phyloP scores from a whole-genome alignment of 1,284 basidiomycete genomes.

The Ganoderma sp. region DNA sequence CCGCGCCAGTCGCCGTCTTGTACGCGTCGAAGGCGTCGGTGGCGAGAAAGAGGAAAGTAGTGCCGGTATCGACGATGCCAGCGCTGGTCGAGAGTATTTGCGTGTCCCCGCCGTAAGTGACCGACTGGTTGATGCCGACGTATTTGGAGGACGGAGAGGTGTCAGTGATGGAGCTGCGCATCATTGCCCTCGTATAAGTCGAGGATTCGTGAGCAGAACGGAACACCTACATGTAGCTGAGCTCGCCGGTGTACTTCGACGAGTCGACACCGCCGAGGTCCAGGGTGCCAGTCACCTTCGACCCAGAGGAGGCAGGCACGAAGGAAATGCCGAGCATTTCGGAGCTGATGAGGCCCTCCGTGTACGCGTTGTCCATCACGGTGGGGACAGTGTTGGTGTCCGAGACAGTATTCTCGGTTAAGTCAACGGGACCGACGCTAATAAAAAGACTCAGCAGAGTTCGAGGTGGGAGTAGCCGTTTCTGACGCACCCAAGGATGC shows the following conservation, averaged over 20 bases:
- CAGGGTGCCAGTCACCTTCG: conserved; percentile 33
- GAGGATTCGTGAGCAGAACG: background rate
- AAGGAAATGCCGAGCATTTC: conserved; percentile 14
- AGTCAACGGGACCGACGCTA: conserved; percentile 51
- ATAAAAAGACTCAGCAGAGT: too few species aligned
- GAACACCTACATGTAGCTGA: conserved; percentile 52
- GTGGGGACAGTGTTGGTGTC: conserved; percentile 16
- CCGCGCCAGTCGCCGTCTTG: conserved; percentile 30
- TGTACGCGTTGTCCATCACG: conserved; percentile 54
- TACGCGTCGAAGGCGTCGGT: conserved; percentile 31
- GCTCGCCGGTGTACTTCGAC: conserved; percentile 52
- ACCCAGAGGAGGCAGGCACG: conserved; percentile 4
- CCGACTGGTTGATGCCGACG: conserved; percentile 37
- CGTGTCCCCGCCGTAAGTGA: conserved; percentile 28
- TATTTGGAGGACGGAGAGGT: conserved; percentile 44
- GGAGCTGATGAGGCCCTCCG: conserved; percentile 30
- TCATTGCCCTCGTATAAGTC: conserved; percentile 41
- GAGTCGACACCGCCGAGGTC: conserved; percentile 55
- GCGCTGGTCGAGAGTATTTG: conserved; percentile 32
- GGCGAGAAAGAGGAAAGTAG: conserved; percentile 45
- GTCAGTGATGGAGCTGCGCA: conserved; percentile 38
- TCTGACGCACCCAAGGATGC: background rate
- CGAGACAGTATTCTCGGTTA: conserved; percentile 42
- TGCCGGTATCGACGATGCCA: conserved; percentile 40
- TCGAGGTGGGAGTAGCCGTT: background rate